Conservation (phyloP, 2,329 filamentous ascomycete species). For the Scytalidium sp. region DNA sequence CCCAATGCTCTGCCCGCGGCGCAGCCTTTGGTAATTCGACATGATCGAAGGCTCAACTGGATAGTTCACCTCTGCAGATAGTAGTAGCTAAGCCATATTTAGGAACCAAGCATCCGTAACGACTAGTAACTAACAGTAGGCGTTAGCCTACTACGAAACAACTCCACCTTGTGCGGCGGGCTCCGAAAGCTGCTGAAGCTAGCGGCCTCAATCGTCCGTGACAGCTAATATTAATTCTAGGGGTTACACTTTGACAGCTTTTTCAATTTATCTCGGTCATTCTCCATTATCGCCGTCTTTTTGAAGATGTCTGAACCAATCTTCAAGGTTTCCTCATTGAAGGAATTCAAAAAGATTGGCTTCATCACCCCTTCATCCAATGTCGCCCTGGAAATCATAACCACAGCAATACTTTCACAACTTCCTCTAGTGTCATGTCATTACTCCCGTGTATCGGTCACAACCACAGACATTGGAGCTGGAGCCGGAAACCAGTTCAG, state of each 20-base stretch:
- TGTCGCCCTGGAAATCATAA: constrained; percentile 1
- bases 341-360: constrained; percentile 3
- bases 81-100: no score
- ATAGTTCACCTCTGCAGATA: no score
- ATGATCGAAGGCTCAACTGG: background rate
- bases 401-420: background rate
- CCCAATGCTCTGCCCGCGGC: background rate
- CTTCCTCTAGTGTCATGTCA: constrained; percentile 1
- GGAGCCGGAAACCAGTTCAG: constrained; percentile 1
- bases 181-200: background rate
- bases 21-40: background rate
- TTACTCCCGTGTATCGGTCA: constrained; percentile 1
- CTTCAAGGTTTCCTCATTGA: constrained; percentile 2
- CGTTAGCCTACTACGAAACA: background rate
- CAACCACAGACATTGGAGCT: background rate
- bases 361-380: constrained; percentile 5
- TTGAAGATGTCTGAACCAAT: background rate
- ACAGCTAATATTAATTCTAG: background rate
- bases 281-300: background rate
- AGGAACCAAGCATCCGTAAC: background rate
- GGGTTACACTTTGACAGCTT: background rate
- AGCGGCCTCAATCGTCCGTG: background rate
- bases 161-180: background rate
- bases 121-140: background rate
- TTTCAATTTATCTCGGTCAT: background rate